These are phyloP conservation scores for Calvatia gigantea DNA, from an alignment of 768 basidiomycete species.

Conservation along the genomic window DNA sequence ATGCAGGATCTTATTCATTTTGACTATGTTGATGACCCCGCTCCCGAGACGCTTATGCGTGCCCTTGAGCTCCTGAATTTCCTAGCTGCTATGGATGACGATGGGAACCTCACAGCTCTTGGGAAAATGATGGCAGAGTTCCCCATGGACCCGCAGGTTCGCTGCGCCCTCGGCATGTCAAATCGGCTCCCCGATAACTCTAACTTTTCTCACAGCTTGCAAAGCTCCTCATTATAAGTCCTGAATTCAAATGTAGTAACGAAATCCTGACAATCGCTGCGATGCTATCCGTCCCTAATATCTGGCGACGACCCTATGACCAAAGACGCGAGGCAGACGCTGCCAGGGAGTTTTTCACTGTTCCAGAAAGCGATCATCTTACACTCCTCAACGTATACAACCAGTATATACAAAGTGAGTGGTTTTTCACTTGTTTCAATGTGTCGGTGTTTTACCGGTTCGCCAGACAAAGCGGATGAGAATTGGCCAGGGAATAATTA, in stretches of 20 bases:
- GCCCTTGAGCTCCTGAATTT: constrained; percentile 93
- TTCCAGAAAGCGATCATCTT: constrained; percentile 94
- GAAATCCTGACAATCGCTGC: constrained; percentile 94
- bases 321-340: constrained; percentile 88
- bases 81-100: constrained; percentile 89
- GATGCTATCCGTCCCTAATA: constrained; percentile 95
- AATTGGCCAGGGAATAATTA: constrained; percentile 94
- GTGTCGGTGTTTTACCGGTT: background rate
- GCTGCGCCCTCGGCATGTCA: constrained; percentile 11
- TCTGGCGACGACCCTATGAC: constrained; percentile 91
- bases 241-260: constrained; percentile 94
- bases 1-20: constrained; percentile 77
- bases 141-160: constrained; percentile 94
- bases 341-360: constrained; percentile 82
- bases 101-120: constrained; percentile 83
- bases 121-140: constrained; percentile 97
- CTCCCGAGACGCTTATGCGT: constrained; percentile 95
- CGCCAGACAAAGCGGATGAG: constrained; percentile 68
- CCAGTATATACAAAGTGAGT: constrained; percentile 78
- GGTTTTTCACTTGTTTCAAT: background rate
- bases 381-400: constrained; percentile 96
- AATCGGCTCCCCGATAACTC: background rate
- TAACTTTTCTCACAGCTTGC: constrained; percentile 51
- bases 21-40: constrained; percentile 90
- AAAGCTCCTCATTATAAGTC: constrained; percentile 91